phyloP scores from a whole-genome alignment of 305 asterid genomes.

The Salvia sclarea region DNA sequence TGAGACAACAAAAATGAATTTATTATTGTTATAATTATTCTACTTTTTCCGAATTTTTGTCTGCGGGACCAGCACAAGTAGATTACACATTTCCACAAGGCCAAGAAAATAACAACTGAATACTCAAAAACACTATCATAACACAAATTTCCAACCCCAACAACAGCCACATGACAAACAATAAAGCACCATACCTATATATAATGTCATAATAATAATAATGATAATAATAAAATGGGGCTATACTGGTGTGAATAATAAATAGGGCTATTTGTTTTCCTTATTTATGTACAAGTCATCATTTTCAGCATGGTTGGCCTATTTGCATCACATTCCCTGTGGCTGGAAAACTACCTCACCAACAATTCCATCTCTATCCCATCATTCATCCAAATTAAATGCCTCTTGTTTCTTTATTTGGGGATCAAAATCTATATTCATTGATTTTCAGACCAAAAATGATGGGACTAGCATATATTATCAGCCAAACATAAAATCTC shows the following conservation, averaged over 20 bases:
- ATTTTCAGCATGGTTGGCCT: neutral
- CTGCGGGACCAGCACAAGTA: neutral
- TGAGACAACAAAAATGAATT: neutral
- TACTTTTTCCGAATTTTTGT: neutral
- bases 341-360: constrained; percentile 11
- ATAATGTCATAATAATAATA: no score
- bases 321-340: constrained; percentile 32
- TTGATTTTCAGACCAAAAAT: neutral
- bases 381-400: constrained; percentile 1
- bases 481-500: neutral
- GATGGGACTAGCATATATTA: neutral
- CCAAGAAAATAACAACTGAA: neutral
- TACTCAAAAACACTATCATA: neutral
- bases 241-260: no score
- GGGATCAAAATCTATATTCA: neutral
- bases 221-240: no score
- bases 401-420: neutral
- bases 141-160: neutral
- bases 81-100: neutral
- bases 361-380: constrained; percentile 6
- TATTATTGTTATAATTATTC: neutral
- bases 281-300: neutral
- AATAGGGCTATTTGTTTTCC: neutral
- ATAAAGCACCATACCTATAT: neutral
- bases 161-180: neutral